Evolutionary conservation across 768 basidiomycete species (phyloP), one percentile per base, ranked within the genome.

Genomic region (Termitomyces sp.): DNA sequence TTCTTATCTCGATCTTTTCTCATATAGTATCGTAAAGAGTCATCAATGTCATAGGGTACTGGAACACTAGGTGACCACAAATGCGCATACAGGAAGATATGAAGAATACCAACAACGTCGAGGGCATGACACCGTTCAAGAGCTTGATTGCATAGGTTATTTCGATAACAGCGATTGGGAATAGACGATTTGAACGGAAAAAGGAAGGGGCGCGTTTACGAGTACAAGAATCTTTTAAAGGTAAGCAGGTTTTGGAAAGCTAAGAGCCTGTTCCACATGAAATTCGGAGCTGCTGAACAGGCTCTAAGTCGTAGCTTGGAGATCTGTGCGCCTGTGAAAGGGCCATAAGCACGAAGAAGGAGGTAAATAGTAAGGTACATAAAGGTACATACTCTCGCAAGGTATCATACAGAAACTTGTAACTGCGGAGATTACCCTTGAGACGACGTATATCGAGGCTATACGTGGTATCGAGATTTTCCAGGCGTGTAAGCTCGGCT

Each of bases 391-490:
- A 50, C 60, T 60, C 54, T 50, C 60, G 46, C 12, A 60, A 10
- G n/a, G 60, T 60, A 70, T 92, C 89, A 66, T 94, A 93, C 63
- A 94, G 70, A 72, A 87, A 89, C 72, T 92, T 89, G 76, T 92
- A 97, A 69, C 89, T 90, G 72, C 87, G 82, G 66, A 95, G 74
- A 70, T 89, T 89, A 11, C 96, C 96, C 74, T 91, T 93, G 71
- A 96, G 71, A 58, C 96, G 80, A 64, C 95, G 83, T 68, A 97
- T 89, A 72, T 97, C 95, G 55, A 98, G 79, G 72, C 88, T 88
- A 70, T 91, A 94, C 37, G 93, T 91, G 62, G 87, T 89, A 60
- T 87, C 86, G 60, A 98, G 80, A 59, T 91, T 86, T 66, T 88
- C 87, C 61, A 98, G 79, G 64, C 87, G 81, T 25, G 96, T 97